Evolutionary conservation across 2,329 filamentous ascomycete species (phyloP).

Genomic region (Hymenoscyphus infarciens): DNA sequence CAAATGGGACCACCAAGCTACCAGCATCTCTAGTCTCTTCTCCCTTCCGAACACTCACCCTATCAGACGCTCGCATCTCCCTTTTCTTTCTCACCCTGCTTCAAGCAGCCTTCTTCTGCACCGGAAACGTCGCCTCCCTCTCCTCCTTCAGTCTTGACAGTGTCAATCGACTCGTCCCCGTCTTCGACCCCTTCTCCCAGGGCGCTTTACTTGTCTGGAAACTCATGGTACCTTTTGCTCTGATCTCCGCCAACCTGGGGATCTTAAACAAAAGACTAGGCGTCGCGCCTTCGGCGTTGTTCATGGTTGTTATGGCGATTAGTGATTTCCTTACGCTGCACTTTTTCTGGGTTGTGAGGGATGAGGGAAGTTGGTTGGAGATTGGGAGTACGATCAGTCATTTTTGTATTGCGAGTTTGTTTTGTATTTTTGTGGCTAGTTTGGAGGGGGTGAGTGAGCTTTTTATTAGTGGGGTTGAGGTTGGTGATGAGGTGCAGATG

Average conservation of each 20-base stretch:
- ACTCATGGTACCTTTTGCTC: constrained; percentile 85
- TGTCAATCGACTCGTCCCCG: constrained; percentile 78
- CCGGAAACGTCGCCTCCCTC: constrained; percentile 90
- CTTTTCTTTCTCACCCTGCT: constrained; percentile 94
- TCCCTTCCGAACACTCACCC: constrained; percentile 59
- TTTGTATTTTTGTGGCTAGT: constrained; percentile 87
- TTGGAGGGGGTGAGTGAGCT: constrained; percentile 82
- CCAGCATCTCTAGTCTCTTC: constrained; percentile 30
- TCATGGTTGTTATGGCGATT: constrained; percentile 91
- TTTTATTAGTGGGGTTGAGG: constrained; percentile 77
- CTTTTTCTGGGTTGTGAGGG: constrained; percentile 97
- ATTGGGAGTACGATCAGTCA: constrained; percentile 97
- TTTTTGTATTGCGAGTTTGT: constrained; percentile 84
- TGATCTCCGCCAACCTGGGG: constrained; percentile 91
- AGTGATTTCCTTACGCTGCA: constrained; percentile 89
- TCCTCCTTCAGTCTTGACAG: constrained; percentile 92
- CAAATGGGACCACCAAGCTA: constrained; percentile 21
- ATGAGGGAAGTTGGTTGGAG: constrained; percentile 95
- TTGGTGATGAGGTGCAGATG: constrained; percentile 40
- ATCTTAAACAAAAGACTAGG: constrained; percentile 82
- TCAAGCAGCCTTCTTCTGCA: constrained; percentile 95
- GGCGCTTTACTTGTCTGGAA: constrained; percentile 83
- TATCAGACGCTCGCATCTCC: constrained; percentile 83
- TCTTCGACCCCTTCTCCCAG: constrained; percentile 93
- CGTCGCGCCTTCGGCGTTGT: constrained; percentile 82